Evolutionary conservation across 306 rosid genomes (phyloP).

Genomic region (Boehmeria nivea): DNA sequence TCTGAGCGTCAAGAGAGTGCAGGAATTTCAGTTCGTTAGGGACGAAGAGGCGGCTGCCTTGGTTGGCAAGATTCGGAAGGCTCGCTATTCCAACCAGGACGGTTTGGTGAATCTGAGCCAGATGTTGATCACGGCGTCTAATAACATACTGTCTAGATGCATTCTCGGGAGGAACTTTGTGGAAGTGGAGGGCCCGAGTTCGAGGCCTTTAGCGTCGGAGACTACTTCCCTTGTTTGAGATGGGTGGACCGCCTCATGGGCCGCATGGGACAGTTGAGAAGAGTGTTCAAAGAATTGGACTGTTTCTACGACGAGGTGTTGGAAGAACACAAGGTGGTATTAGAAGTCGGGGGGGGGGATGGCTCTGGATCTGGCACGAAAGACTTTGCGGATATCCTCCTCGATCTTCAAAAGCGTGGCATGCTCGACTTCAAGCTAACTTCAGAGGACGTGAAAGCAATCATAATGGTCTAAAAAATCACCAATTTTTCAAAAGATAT

Average conservation of each 20-base stretch:
- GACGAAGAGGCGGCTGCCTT: conserved; percentile 19
- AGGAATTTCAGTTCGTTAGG: conserved; percentile 8
- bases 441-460: conserved; percentile 15
- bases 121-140: conserved; percentile 15
- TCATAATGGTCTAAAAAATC: conserved; percentile 24
- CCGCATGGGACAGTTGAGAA: not conserved
- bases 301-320: conserved; percentile 21
- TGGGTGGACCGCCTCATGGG: conserved; percentile 41
- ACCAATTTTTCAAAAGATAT: no score
- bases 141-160: conserved; percentile 20
- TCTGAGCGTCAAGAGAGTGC: conserved; percentile 29
- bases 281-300: conserved; percentile 12
- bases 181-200: not conserved
- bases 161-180: conserved; percentile 23
- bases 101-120: conserved; percentile 14
- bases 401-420: conserved; percentile 6
- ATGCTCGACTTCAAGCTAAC: conserved; percentile 10
- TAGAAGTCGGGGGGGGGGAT: not conserved
- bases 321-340: conserved; percentile 18
- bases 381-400: conserved; percentile 20
- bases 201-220: conserved; percentile 27
- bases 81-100: not conserved
- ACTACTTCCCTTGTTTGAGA: conserved; percentile 30
- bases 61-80: not conserved
- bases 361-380: not conserved